Evolutionary conservation across 768 basidiomycete species (phyloP).

Genomic region (Cystobasidium ongulense): DNA sequence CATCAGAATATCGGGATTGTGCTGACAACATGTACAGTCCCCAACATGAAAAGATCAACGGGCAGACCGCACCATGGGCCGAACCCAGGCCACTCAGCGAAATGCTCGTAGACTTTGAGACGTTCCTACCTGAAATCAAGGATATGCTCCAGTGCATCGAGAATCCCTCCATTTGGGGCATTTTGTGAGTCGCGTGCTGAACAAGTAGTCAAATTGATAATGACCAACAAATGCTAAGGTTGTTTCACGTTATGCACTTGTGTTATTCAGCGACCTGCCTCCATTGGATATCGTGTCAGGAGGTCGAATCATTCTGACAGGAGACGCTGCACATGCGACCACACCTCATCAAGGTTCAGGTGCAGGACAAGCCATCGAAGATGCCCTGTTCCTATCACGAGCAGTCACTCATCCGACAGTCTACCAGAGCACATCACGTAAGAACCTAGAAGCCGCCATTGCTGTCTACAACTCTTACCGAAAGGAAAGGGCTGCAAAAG

Average conservation of each 20-base stretch:
- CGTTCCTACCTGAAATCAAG: conserved; percentile 3
- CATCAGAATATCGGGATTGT: no score
- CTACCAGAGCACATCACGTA: conserved; percentile 24
- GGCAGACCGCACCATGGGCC: conserved; percentile 33
- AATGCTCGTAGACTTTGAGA: conserved; percentile 30
- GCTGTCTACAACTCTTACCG: conserved; percentile 42
- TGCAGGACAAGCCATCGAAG: conserved; percentile 51
- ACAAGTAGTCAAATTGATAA: background rate
- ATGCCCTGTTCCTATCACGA: background rate
- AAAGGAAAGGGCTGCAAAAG: conserved; percentile 37
- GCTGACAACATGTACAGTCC: no score
- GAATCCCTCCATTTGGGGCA: background rate
- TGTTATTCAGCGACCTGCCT: conserved; percentile 47
- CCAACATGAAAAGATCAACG: conserved; percentile 28
- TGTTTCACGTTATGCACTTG: conserved; percentile 51
- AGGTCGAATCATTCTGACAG: conserved; percentile 50
- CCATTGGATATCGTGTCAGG: conserved; percentile 48
- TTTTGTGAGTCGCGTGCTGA: conserved; percentile 16
- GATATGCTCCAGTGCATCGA: conserved; percentile 7
- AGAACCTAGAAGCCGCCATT: conserved; percentile 44
- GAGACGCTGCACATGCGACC: conserved; percentile 54
- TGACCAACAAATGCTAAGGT: conserved; percentile 48
- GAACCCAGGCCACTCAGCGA: conserved; percentile 15
- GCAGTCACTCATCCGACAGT: background rate
- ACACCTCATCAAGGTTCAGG: conserved; percentile 51